Base-by-base conservation (phyloP, 2,329 filamentous ascomycete genomes). In the Graphilbum sp. region DNA sequence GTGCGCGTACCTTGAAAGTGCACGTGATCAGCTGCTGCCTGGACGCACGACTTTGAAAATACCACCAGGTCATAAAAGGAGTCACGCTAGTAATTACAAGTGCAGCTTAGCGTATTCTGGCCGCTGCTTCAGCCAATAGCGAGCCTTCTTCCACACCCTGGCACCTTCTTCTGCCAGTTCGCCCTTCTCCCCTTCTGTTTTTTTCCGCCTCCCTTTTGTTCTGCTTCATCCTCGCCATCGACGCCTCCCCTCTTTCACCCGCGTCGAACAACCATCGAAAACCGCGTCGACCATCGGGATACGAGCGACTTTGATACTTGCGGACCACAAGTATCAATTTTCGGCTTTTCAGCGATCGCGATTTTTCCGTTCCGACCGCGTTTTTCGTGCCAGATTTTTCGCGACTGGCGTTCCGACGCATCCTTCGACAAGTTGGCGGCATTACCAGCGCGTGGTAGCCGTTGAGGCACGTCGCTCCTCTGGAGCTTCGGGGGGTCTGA, bases 221-320 rank as follows among this genome's bases (percentile, higher is more conserved):
- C 23, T 34, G 35, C 39, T 20, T 53, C 60, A 52, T 57, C 58
- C 54, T 56, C 57, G 58, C 60, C 43, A 20, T 58, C 34, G 37
- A 34, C 36, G 6, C 16, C 37, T n/a, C 20, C 23, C 34, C 15
- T 31, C 27, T 15, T 30, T 27, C 18, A 24, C 15, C 16, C 34
- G 40, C 40, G 40, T 36, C 37, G 36, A 19, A 32, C 33, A 62
- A 59, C 60, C 60, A 67, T 63, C 62, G 59, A 55, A 58, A 60
- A 62, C 62, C 69, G 67, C 63, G 64, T 65, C 66, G 59, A 58
- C 55, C 60, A 62, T 61, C 61, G 59, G 56, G 57, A 31, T 31
- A 12, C 39, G 33, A 21, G 32, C 25, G 27, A 32, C 38, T 34
- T 20, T 9, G 7, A 11, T 11, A 13, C 30, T 13, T 11, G 8